These are phyloP conservation scores for Phaseolus coccineus DNA, from an alignment of 331 rosid genomes.

Conservation along the genomic window DNA sequence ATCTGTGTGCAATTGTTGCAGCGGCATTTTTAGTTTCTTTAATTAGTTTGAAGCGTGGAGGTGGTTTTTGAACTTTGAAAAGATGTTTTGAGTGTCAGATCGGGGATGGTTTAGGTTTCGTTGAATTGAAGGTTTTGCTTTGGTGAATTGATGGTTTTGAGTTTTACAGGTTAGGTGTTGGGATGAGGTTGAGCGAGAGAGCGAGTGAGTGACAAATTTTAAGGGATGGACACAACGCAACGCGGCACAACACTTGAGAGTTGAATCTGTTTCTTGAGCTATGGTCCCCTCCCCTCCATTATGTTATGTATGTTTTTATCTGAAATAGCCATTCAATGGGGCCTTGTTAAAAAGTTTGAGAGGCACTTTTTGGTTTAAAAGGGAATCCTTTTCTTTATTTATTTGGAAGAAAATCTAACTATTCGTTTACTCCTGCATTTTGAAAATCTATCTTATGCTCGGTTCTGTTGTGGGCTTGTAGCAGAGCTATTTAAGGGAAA, in stretches of 20 bases:
- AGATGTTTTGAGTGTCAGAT: conserved; percentile 39
- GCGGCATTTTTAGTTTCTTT: conserved; percentile 31
- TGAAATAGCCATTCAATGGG: conserved; percentile 66
- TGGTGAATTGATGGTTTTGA: conserved; percentile 40
- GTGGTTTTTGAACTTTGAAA: not conserved
- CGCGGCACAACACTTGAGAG: conserved; percentile 32
- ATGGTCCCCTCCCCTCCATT: conserved; percentile 91
- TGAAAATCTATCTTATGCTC: not conserved
- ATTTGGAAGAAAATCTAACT: conserved; percentile 40
- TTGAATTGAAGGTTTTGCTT: conserved; percentile 31
- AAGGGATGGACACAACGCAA: conserved; percentile 45
- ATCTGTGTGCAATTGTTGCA: conserved; percentile 41
- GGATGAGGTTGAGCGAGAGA: conserved; percentile 49
- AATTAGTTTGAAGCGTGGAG: not conserved
- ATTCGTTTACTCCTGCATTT: conserved; percentile 34
- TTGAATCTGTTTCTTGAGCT: conserved; percentile 53
- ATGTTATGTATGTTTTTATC: conserved; percentile 40
- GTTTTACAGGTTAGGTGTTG: conserved; percentile 33
- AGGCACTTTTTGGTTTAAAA: conserved; percentile 50
- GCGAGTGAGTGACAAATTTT: conserved; percentile 49
- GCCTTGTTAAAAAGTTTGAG: conserved; percentile 66
- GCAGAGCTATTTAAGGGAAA: conserved; percentile 54
- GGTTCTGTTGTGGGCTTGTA: conserved; percentile 39
- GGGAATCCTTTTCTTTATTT: conserved; percentile 26
- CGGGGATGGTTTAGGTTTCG: conserved; percentile 42